Base-by-base conservation (phyloP, 2,329 filamentous ascomycete species). In the Aspergillus novoparasiticus region DNA sequence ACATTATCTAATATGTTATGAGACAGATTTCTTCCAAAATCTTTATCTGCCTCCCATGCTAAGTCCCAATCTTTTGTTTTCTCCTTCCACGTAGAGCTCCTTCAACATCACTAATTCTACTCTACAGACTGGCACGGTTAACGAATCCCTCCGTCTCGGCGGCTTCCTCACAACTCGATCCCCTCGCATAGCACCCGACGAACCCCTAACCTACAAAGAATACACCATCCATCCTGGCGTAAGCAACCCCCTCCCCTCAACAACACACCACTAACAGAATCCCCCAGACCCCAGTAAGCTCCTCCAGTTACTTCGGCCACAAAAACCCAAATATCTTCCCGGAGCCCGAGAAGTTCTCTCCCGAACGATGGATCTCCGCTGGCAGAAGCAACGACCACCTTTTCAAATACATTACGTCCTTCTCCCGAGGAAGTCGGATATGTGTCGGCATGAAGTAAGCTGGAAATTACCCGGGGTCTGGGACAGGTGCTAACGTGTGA, bases 251-350 rank as follows among this genome's bases (percentile, higher is more conserved):
- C 23, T 2, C 23, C 32, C 2, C 36, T 21, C 2, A 36, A 16
- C 14, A 14, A 16, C 5, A 8, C 5, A 36, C 1, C 34, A 36
- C 6, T 36, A 36, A 36, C 34, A 50, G 39, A 59, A 10, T 32
- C 10, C 0, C 11, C 21, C 28, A 69, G 70, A 71, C 69, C 0
- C 73, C 78, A 0, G 69, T 81, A 3, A 71, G 74, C 53, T 76
- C 76, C 69, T 74, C 76, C 0, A 69, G 70, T 16, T 73, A 74
- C 39, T 66, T 73, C 45, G 63, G 76, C 41, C 64, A 69, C 9
- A 64, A 57, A 19, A 63, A 74, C 28, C 68, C 69, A 2, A 55
- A 51, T 10, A 68, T 73, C 26, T 75, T 72, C 57, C 67, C 70
- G 1, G 58, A 73, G 10, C 41, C 41, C 0, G 41, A 43, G 3